Evolutionary conservation across 2,329 filamentous ascomycete species (phyloP).

Genomic region (Magnaporthiopsis incrustans): DNA sequence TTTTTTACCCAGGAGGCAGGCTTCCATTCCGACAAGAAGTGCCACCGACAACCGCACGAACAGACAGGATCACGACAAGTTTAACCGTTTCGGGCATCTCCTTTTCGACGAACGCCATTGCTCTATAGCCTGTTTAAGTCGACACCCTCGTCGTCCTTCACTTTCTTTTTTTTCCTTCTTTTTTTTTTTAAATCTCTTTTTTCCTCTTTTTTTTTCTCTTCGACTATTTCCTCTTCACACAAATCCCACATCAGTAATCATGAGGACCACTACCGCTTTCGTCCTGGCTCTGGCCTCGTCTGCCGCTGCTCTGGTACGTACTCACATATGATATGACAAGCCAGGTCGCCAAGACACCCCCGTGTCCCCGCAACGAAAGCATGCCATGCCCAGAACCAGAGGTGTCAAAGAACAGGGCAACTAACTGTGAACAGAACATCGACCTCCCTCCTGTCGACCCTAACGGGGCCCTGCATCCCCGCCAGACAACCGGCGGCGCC

Average conservation of each 20-base stretch:
- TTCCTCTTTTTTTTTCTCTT: background rate
- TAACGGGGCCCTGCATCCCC: background rate
- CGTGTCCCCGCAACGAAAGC: background rate
- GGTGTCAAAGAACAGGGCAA: background rate
- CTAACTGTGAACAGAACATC: background rate
- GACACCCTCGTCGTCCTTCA: background rate
- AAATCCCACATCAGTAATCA: background rate
- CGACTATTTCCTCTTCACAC: background rate
- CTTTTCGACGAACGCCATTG: too few species aligned
- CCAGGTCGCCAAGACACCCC: background rate
- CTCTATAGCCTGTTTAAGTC: too few species aligned
- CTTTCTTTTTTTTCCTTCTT: too few species aligned
- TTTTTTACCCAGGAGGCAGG: background rate
- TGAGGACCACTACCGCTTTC: background rate
- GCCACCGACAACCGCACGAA: too few species aligned
- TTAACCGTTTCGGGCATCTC: too few species aligned
- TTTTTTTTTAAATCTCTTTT: too few species aligned
- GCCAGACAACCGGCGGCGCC: background rate
- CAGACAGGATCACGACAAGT: background rate
- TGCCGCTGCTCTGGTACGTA: background rate
- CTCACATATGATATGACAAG: background rate
- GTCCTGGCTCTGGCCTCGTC: background rate
- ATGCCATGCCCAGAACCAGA: too few species aligned
- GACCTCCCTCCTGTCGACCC: background rate
- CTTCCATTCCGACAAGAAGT: background rate